Evolutionary conservation across 345 rosid species (phyloP).

Genomic region (Angophora floribunda): DNA sequence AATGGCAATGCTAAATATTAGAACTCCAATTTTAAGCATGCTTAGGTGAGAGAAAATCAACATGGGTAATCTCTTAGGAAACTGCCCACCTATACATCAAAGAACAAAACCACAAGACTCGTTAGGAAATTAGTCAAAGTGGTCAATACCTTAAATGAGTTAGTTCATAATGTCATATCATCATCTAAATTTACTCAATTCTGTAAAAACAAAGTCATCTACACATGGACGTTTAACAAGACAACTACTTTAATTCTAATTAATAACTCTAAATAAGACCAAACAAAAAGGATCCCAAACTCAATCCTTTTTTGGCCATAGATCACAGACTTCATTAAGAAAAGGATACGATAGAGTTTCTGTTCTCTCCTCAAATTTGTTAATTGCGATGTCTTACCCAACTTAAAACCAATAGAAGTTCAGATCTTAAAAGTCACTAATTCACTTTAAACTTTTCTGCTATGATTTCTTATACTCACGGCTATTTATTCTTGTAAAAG

Average conservation of each 20-base stretch:
- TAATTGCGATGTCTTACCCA: neutral
- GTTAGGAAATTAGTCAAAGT: fast-evolving
- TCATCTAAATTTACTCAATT: neutral
- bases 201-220: neutral
- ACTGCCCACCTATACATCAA: fast-evolving
- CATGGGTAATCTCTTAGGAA: no score
- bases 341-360: neutral
- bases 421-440: neutral
- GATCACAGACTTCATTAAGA: neutral
- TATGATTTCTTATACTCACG: neutral
- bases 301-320: neutral
- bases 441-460: neutral
- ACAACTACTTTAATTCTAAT: no score
- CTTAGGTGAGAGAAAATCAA: neutral
- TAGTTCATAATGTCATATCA: fast-evolving
- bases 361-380: neutral
- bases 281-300: fast-evolving
- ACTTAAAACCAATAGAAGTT: neutral
- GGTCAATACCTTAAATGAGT: fast-evolving
- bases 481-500: no score
- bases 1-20: fast-evolving
- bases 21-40: neutral
- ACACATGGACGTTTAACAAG: neutral
- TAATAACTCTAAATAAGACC: neutral
- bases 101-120: fast-evolving